These are phyloP conservation scores for Thuidium tamariscinum DNA, from an alignment of 225 moss, liverwort and hornwort species.

Conservation along the genomic window DNA sequence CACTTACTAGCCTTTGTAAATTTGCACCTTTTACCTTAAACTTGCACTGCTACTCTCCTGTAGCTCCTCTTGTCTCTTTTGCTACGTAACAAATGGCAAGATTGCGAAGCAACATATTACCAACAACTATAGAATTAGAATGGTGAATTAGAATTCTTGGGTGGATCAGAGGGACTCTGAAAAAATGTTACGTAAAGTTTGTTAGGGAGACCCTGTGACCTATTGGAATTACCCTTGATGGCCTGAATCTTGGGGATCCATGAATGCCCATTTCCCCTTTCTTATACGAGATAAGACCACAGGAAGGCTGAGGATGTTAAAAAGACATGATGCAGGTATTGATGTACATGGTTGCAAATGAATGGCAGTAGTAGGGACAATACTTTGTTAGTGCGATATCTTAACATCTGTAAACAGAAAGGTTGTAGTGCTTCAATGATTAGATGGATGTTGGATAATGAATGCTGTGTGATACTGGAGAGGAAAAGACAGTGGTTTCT, in stretches of 20 bases:
- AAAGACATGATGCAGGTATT: not conserved
- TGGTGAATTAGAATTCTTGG: not conserved
- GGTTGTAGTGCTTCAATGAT: not conserved
- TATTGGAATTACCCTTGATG: not conserved
- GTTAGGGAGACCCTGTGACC: not conserved
- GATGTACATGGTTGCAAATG: not conserved
- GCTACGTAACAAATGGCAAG: not conserved
- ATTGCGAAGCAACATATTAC: not conserved
- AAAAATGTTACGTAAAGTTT: not conserved
- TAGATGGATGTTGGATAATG: not conserved
- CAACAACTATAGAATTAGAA: not conserved
- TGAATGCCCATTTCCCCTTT: not conserved
- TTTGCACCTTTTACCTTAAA: not conserved
- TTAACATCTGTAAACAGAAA: not conserved
- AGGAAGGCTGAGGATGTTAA: not conserved
- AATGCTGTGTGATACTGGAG: not conserved
- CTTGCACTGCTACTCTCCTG: not conserved
- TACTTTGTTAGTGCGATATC: not conserved
- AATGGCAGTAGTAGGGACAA: not conserved
- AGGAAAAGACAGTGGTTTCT: not conserved
- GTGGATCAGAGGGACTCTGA: not conserved
- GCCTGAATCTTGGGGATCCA: not conserved
- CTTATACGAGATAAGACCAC: not conserved
- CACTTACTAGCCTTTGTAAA: not conserved
- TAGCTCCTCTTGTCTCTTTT: not conserved